Conservation (phyloP, 2,329 filamentous ascomycete species). For the Neofusicoccum ribis region DNA sequence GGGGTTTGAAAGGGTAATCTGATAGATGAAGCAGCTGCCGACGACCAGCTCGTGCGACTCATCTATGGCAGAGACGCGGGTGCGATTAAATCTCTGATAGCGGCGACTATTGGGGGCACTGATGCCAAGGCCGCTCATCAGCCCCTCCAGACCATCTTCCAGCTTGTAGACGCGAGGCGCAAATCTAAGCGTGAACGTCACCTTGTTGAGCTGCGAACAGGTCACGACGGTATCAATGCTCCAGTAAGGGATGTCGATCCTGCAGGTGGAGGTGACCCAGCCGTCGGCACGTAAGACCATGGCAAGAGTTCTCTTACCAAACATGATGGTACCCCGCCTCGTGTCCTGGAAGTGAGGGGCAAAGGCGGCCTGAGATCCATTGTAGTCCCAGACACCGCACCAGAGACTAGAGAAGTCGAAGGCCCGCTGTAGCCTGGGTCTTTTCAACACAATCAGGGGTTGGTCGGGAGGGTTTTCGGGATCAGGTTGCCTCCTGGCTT, state of each 20-base stretch:
- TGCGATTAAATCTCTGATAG: slow-evolving; percentile 18
- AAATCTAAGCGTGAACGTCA: slow-evolving; percentile 40
- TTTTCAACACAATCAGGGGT: not conserved
- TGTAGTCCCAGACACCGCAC: slow-evolving; percentile 49
- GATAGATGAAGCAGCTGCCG: slow-evolving; percentile 55
- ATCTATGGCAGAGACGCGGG: slow-evolving; percentile 40
- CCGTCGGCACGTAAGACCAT: slow-evolving; percentile 25
- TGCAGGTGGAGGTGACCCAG: slow-evolving; percentile 24
- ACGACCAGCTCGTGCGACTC: slow-evolving; percentile 40
- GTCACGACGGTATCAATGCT: slow-evolving; percentile 42
- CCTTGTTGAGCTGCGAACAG: slow-evolving; percentile 27
- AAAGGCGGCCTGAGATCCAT: slow-evolving; percentile 37
- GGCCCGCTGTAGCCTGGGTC: not conserved
- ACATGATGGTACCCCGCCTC: slow-evolving; percentile 39
- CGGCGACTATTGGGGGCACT: slow-evolving; percentile 16
- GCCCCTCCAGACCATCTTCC: slow-evolving; percentile 21
- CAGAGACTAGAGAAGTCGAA: slow-evolving; percentile 29
- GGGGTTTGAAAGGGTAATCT: slow-evolving; percentile 31
- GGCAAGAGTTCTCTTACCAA: slow-evolving; percentile 36
- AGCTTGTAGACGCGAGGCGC: slow-evolving; percentile 43
- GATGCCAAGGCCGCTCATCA: slow-evolving; percentile 22
- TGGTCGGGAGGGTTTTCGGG: slow-evolving; percentile 5
- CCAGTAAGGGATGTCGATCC: slow-evolving; percentile 47
- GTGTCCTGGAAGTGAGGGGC: slow-evolving; percentile 44
- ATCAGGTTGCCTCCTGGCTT: not conserved